Conservation (phyloP, 2,329 filamentous ascomycete genomes). For the Mollisia scopiformis region DNA sequence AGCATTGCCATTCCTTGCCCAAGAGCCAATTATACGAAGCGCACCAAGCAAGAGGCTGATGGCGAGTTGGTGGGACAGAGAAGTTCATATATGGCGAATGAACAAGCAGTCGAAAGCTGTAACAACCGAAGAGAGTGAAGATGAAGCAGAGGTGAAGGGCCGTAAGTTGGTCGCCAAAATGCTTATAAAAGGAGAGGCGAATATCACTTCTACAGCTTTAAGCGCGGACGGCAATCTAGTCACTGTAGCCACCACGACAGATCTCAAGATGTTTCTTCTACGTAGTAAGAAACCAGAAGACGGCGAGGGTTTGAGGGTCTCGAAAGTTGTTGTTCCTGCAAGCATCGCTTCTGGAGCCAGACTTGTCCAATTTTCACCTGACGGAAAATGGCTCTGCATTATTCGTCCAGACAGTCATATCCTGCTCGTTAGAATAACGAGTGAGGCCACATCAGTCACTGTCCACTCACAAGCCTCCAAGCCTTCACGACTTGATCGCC, state of each 20-base stretch:
- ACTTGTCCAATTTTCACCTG: constrained; percentile 68
- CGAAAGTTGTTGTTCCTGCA: constrained; percentile 67
- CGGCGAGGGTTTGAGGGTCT: constrained; percentile 67
- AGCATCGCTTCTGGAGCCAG: constrained; percentile 67
- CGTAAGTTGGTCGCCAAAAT: constrained; percentile 72
- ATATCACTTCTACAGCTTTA: constrained; percentile 76
- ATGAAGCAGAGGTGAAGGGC: constrained; percentile 44
- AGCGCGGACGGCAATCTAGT: constrained; percentile 74
- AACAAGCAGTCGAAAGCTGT: constrained; percentile 21
- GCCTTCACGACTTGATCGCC: constrained; percentile 55
- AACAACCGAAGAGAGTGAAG: constrained; percentile 42
- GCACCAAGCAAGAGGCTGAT: constrained; percentile 75
- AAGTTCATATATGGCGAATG: constrained; percentile 81
- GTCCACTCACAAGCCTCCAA: constrained; percentile 49
- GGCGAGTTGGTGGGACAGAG: constrained; percentile 90
- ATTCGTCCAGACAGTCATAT: constrained; percentile 64
- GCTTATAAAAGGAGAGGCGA: constrained; percentile 73
- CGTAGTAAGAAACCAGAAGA: constrained; percentile 52
- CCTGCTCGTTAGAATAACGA: constrained; percentile 52
- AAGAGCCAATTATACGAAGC: constrained; percentile 73
- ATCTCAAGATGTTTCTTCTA: constrained; percentile 78
- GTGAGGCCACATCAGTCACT: constrained; percentile 41
- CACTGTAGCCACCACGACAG: constrained; percentile 73
- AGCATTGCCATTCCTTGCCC: constrained; percentile 81
- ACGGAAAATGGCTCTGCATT: constrained; percentile 70